A percentile compares a stretch with the other conserved stretches of the same genome.
These are phyloP conservation scores for Ramicandelaber brevisporus DNA, from an alignment of 192 early-diverging fungal species.

Conservation along the genomic window DNA sequence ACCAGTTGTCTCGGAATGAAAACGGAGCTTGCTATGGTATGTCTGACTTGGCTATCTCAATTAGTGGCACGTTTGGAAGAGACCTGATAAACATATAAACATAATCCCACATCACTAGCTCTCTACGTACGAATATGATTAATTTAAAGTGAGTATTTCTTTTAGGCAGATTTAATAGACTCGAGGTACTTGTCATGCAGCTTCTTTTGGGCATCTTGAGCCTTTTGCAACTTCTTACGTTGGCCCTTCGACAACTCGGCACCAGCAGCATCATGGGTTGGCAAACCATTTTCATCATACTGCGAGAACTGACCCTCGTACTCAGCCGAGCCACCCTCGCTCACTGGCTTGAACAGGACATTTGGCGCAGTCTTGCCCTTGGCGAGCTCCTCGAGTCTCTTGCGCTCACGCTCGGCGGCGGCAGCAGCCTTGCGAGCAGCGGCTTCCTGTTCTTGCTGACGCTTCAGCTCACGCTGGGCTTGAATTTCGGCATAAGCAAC, in stretches of 20 bases:
- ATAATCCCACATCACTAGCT: too few relatives aligned
- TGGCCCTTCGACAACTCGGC: conserved; percentile 60
- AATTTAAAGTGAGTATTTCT: too few relatives aligned
- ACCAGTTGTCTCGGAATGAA: too few relatives aligned
- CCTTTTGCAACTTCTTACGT: conserved; percentile 72
- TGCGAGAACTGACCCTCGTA: conserved; percentile 30
- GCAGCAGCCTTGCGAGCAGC: conserved; percentile 33
- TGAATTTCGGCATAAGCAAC: conserved; percentile 44
- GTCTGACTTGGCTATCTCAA: too few relatives aligned
- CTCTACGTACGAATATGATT: too few relatives aligned
- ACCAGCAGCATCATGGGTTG: conserved; percentile 59
- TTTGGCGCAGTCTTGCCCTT: conserved; percentile 49
- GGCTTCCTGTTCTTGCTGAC: conserved; percentile 31
- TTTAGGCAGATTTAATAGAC: too few relatives aligned
- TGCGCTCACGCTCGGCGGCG: conserved; percentile 28
- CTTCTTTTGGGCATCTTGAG: conserved; percentile 64
- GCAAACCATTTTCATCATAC: conserved; percentile 71
- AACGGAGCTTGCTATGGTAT: too few relatives aligned
- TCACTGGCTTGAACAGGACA: conserved; percentile 78
- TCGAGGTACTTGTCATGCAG: conserved; percentile 63
- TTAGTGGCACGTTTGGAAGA: too few relatives aligned
- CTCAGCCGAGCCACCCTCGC: too few relatives aligned
- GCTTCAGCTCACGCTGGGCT: conserved; percentile 33
- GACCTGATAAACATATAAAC: too few relatives aligned
- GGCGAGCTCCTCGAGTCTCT: conserved; percentile 37